Conservation (phyloP, 169 alveolate species). For the Cryptosporidium canis region DNA sequence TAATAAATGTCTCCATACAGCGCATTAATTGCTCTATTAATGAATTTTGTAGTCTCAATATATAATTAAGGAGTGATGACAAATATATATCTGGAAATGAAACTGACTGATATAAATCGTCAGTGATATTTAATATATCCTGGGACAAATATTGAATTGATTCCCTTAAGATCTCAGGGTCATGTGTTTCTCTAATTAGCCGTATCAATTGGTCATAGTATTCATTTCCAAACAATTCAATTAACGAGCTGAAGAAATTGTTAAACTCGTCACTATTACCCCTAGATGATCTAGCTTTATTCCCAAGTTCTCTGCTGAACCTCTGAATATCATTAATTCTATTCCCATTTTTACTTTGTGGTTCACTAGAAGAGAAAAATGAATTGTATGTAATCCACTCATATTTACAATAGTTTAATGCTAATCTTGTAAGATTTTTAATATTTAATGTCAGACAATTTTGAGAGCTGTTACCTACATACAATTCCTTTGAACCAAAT, state of each 20-base stretch:
- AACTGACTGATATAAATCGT: conserved; percentile 16
- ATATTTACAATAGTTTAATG: conserved; percentile 42
- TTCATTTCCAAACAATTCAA: conserved; percentile 48
- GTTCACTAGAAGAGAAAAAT: conserved; percentile 16
- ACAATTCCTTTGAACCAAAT: neutral
- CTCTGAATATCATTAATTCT: neutral
- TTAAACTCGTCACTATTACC: neutral
- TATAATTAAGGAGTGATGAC: conserved; percentile 40
- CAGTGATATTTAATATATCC: conserved; percentile 18
- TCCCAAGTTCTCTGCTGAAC: neutral
- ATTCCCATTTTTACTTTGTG: neutral
- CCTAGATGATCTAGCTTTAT: neutral
- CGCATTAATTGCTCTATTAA: conserved; percentile 12
- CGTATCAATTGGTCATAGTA: neutral
- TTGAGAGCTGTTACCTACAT: neutral
- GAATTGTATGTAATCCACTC: conserved; percentile 57
- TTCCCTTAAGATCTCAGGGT: conserved; percentile 47
- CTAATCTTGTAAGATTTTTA: conserved; percentile 35
- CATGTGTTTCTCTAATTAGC: conserved; percentile 7
- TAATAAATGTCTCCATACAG: neutral
- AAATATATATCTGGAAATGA: conserved; percentile 48
- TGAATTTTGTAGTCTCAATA: conserved; percentile 36
- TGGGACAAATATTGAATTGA: conserved; percentile 51
- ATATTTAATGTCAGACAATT: conserved; percentile 8
- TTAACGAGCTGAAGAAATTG: conserved; percentile 3